Conservation (phyloP, 2,329 filamentous ascomycete species). For the Lasiodiplodia sp. region DNA sequence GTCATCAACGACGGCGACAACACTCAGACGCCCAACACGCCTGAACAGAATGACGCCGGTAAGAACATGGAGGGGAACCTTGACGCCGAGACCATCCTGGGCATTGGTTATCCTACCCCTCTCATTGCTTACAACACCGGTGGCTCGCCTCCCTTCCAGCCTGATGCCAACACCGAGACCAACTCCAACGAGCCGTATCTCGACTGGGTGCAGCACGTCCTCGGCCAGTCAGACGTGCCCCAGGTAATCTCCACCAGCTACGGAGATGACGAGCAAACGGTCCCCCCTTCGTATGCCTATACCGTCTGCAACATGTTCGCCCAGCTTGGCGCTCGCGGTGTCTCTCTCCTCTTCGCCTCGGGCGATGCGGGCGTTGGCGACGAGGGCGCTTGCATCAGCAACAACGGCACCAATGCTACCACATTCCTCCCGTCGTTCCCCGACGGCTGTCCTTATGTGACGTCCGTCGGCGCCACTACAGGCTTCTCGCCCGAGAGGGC, state of each 20-base stretch:
- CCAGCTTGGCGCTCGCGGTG: constrained; percentile 72
- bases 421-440: constrained; percentile 70
- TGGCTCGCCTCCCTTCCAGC: constrained; percentile 61
- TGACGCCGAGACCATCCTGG: constrained; percentile 68
- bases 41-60: constrained; percentile 28
- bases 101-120: constrained; percentile 62
- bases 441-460: constrained; percentile 72
- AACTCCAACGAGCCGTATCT: constrained; percentile 75
- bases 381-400: constrained; percentile 61
- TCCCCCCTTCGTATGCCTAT: constrained; percentile 67
- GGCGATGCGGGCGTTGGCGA: constrained; percentile 67
- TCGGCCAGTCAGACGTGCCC: constrained; percentile 64
- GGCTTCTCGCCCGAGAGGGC: constrained; percentile 62
- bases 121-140: constrained; percentile 67
- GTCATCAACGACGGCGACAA: constrained; percentile 31
- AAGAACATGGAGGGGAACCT: constrained; percentile 32
- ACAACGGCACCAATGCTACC: constrained; percentile 64
- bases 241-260: constrained; percentile 71
- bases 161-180: constrained; percentile 53
- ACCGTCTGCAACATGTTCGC: constrained; percentile 70
- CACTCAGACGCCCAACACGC: constrained; percentile 29
- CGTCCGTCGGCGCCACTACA: constrained; percentile 68
- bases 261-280: constrained; percentile 70
- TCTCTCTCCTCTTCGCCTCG: constrained; percentile 68
- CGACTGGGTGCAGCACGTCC: constrained; percentile 63